phyloP scores from a whole-genome alignment of 192 early-diverging fungal genomes.

The Coemansia sp. region DNA sequence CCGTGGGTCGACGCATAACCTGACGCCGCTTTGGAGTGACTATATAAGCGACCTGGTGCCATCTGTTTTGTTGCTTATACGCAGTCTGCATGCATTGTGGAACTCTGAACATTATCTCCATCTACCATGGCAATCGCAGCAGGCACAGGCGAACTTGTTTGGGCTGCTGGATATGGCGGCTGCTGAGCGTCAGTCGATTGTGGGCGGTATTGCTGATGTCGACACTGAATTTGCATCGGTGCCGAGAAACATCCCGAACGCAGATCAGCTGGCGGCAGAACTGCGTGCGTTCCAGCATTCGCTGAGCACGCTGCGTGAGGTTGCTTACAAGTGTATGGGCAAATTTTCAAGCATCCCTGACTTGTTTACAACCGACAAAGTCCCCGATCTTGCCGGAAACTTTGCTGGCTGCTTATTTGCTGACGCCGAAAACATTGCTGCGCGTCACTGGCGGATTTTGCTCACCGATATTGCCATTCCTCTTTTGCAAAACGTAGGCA shows the following conservation, averaged over 20 bases:
- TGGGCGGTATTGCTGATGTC: constrained; percentile 3
- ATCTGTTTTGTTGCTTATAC: constrained; percentile 23
- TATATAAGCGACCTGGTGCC: constrained; percentile 19
- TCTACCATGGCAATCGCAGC: constrained; percentile 29
- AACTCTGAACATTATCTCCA: constrained; percentile 24
- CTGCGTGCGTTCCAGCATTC: constrained; percentile 17
- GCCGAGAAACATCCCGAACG: neutral
- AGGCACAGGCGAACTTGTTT: constrained; percentile 22
- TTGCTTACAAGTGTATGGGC: constrained; percentile 40
- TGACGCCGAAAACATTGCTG: constrained; percentile 24
- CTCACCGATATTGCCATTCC: constrained; percentile 27
- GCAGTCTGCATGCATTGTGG: constrained; percentile 42
- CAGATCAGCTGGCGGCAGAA: constrained; percentile 13
- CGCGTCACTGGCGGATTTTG: constrained; percentile 38
- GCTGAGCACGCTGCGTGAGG: constrained; percentile 21
- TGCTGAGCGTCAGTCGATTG: constrained; percentile 19
- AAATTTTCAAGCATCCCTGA: constrained; percentile 18
- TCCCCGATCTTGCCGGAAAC: constrained; percentile 13
- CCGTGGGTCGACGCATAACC: neutral
- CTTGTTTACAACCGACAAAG: constrained; percentile 1
- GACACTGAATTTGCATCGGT: neutral
- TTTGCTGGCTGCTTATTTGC: constrained; percentile 38
- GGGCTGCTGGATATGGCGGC: constrained; percentile 31
- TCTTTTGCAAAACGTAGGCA: constrained; percentile 17
- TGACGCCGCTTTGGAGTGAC: constrained; percentile 44